phyloP scores from a whole-genome alignment of 2,329 filamentous ascomycete genomes.

The Calonectria montana region DNA sequence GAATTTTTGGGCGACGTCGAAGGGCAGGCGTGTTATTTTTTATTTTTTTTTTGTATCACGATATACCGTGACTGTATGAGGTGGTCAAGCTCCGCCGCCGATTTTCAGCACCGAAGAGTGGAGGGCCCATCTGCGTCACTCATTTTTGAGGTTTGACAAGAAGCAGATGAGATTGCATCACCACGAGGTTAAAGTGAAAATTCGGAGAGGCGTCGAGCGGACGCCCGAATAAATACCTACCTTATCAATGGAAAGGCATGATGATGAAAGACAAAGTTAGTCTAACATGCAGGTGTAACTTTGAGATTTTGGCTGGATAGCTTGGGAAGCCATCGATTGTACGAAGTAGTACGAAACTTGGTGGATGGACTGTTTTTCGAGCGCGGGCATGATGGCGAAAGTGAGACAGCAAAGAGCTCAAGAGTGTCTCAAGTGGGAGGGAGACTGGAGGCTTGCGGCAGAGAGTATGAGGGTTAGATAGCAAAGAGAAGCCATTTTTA shows the following conservation, averaged over 20 bases:
- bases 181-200: constrained; percentile 80
- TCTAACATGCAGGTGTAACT: constrained; percentile 5
- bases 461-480: background rate
- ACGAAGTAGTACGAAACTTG: background rate
- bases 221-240: constrained; percentile 56
- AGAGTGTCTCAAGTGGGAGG: background rate
- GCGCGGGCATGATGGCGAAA: background rate
- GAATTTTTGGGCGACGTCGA: constrained; percentile 49
- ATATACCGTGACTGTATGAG: constrained; percentile 58
- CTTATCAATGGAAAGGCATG: constrained; percentile 44
- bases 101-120: constrained; percentile 77
- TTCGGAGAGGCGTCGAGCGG: constrained; percentile 72
- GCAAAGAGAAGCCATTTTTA: background rate
- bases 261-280: constrained; percentile 21
- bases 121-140: constrained; percentile 54
- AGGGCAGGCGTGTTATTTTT: constrained; percentile 53
- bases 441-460: background rate
- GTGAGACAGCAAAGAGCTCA: background rate
- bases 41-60: constrained; percentile 66
- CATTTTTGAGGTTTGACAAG: constrained; percentile 31
- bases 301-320: background rate
- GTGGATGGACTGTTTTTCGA: background rate
- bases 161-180: constrained; percentile 55
- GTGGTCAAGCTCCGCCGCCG: constrained; percentile 72
- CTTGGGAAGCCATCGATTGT: background rate